phyloP scores from a whole-genome alignment of 257 asterid genomes.

The Handroanthus guayacan region DNA sequence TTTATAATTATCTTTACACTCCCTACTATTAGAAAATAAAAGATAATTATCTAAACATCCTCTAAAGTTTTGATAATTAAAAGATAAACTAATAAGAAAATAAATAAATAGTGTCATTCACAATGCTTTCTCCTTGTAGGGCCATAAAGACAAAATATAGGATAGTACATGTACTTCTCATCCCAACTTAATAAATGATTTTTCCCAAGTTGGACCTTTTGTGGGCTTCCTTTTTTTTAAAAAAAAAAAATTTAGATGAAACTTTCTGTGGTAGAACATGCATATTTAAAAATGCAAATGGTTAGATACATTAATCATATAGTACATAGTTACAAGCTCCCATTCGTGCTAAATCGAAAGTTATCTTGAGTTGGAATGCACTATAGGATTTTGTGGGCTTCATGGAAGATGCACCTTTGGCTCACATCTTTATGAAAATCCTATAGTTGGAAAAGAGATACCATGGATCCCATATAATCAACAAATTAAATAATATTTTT shows the following conservation, averaged over 20 bases:
- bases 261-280: neutral
- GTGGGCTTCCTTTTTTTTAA: neutral
- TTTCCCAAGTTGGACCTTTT: neutral
- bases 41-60: no score
- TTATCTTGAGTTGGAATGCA: slow-evolving; percentile 28
- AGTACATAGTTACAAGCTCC: slow-evolving; percentile 3
- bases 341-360: slow-evolving; percentile 14
- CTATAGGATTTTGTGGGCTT: slow-evolving; percentile 33
- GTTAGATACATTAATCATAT: neutral
- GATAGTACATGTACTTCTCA: neutral
- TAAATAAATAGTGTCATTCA: no score
- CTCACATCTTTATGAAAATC: slow-evolving; percentile 16
- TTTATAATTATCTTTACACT: no score
- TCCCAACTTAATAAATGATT: neutral
- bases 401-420: slow-evolving; percentile 21
- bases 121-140: no score
- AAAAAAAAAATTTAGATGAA: neutral
- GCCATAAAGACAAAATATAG: slow-evolving; percentile 2
- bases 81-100: no score
- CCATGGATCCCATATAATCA: neutral
- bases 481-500: neutral
- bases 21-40: no score
- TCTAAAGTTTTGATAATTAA: no score
- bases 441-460: neutral
- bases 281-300: neutral